Conservation (phyloP, 2,329 filamentous ascomycete genomes). For the Trichoderma afroharzianum region DNA sequence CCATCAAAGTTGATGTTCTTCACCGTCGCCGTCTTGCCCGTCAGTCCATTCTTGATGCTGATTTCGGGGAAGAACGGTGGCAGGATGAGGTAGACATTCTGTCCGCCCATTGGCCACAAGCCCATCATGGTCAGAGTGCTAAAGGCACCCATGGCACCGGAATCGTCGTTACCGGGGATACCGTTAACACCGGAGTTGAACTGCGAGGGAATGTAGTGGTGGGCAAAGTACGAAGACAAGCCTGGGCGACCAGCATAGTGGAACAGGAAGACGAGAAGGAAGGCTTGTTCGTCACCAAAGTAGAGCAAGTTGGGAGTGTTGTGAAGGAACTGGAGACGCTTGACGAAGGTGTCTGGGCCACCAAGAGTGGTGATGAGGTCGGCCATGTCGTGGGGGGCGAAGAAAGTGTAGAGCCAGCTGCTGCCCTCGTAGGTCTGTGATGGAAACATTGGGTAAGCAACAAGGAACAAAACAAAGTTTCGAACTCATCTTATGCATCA, state of each 20-base stretch:
- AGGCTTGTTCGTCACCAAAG: slow-evolving; percentile 60
- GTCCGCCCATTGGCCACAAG: slow-evolving; percentile 51
- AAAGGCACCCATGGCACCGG: slow-evolving; percentile 52
- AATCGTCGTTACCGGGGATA: slow-evolving; percentile 53
- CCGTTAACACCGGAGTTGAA: slow-evolving; percentile 64
- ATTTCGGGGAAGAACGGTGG: slow-evolving; percentile 50
- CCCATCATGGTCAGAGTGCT: slow-evolving; percentile 49
- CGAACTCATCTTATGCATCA: background rate
- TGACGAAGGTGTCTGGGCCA: slow-evolving; percentile 53
- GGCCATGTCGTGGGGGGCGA: slow-evolving; percentile 45
- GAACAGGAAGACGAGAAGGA: slow-evolving; percentile 50
- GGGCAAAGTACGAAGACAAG: slow-evolving; percentile 49
- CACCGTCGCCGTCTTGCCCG: slow-evolving; percentile 29
- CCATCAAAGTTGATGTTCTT: slow-evolving; percentile 37
- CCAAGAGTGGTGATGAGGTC: slow-evolving; percentile 54
- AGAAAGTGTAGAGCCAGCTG: slow-evolving; percentile 69
- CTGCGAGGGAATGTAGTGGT: slow-evolving; percentile 62
- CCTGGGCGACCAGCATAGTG: slow-evolving; percentile 66
- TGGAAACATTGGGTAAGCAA: background rate
- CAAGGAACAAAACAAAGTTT: background rate
- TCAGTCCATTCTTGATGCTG: slow-evolving; percentile 29
- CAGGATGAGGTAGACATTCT: slow-evolving; percentile 50
- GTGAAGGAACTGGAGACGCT: slow-evolving; percentile 62
- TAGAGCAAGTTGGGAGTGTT: slow-evolving; percentile 60
- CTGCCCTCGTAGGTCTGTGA: slow-evolving; percentile 63